These are phyloP conservation scores for Phellinidium pouzarii DNA, from an alignment of 1,284 basidiomycete species.

Conservation along the genomic window DNA sequence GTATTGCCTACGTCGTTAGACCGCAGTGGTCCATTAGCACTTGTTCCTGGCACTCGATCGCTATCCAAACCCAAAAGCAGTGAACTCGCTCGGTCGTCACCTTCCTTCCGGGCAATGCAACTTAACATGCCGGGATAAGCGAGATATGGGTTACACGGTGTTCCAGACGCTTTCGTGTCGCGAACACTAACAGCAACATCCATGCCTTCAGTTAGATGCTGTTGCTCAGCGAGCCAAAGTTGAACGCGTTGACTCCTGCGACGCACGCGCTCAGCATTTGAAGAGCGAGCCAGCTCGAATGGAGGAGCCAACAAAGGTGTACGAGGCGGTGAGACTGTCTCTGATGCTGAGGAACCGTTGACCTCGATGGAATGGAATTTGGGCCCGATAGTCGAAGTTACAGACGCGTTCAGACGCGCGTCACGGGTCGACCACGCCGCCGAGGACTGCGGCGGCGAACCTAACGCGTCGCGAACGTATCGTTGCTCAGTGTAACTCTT, in stretches of 20 bases:
- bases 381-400: background rate
- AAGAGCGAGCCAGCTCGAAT: background rate
- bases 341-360: background rate
- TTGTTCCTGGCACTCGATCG: background rate
- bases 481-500: background rate
- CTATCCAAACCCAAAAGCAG: conserved; percentile 14
- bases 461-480: conserved; percentile 8
- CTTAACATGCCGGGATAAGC: conserved; percentile 13
- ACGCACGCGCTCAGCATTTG: background rate
- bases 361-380: background rate
- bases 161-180: conserved; percentile 12
- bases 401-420: background rate
- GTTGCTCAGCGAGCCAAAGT: conserved; percentile 16
- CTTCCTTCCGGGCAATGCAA: conserved; percentile 2
- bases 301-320: background rate
- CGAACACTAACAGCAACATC: background rate
- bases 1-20: background rate
- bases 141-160: conserved; percentile 15
- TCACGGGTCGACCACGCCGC: conserved; percentile 8
- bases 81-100: conserved; percentile 6
- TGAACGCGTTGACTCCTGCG: conserved; percentile 12
- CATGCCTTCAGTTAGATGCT: background rate
- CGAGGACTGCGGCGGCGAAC: conserved; percentile 2
- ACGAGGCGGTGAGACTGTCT: background rate
- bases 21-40: background rate